Percentiles rank a stretch among this genome's conserved stretches.
These are phyloP conservation scores for Geranomyces michiganensis DNA, from an alignment of 192 early-diverging fungal species.

Conservation along the genomic window DNA sequence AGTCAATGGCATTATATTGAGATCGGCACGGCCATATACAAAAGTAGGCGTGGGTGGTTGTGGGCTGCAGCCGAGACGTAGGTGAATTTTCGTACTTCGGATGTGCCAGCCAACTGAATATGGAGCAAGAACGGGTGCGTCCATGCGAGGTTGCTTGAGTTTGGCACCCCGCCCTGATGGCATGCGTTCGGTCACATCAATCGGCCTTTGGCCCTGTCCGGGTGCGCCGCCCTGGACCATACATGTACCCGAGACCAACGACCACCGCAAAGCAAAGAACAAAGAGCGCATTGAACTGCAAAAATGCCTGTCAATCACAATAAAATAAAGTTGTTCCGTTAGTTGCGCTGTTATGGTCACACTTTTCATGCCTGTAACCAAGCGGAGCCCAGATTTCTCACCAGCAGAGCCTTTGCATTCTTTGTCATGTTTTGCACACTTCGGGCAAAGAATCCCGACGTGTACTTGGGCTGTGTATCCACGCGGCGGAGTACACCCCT, in stretches of 20 bases:
- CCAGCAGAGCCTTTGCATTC: neutral
- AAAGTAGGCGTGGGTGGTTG: too few relatives aligned
- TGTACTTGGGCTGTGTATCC: conserved; percentile 9
- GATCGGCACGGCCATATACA: too few relatives aligned
- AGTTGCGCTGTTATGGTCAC: neutral
- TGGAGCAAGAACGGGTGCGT: too few relatives aligned
- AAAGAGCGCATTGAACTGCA: neutral
- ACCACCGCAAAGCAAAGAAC: conserved; percentile 1
- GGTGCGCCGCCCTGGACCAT: conserved; percentile 9
- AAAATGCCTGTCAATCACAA: neutral
- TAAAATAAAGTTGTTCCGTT: neutral
- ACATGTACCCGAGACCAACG: neutral
- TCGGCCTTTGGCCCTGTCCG: conserved; percentile 10
- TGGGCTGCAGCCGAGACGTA: too few relatives aligned
- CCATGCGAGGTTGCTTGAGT: too few relatives aligned
- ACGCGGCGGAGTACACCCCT: neutral
- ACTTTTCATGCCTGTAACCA: too few relatives aligned
- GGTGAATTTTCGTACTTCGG: too few relatives aligned
- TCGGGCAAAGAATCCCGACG: conserved; percentile 9
- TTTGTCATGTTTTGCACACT: neutral
- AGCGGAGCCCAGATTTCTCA: too few relatives aligned
- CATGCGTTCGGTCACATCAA: neutral
- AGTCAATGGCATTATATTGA: too few relatives aligned
- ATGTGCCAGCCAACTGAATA: too few relatives aligned
- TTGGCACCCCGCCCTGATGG: too few relatives aligned